These are phyloP conservation scores for Hygrophila difformis DNA, from an alignment of 257 asterid species.

Conservation along the genomic window DNA sequence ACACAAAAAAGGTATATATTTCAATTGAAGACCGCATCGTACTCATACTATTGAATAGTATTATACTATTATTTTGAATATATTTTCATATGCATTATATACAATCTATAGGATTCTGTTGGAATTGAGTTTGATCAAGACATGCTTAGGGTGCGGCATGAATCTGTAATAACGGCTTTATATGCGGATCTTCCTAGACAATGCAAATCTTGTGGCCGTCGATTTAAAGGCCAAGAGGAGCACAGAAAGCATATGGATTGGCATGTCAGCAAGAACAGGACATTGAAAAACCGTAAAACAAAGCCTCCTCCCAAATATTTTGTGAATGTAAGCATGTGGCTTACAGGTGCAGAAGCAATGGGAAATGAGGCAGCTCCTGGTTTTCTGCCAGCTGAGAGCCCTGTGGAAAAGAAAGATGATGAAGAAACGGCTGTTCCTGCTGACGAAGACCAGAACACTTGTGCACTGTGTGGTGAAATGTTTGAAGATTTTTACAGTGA, in stretches of 20 bases:
- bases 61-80: slow-evolving; percentile 1
- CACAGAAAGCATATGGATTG: slow-evolving; percentile 98
- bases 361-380: slow-evolving; percentile 74
- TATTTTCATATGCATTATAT: slow-evolving; percentile 16
- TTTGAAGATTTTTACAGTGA: slow-evolving; percentile 93
- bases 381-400: slow-evolving; percentile 54
- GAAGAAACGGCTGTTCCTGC: slow-evolving; percentile 96
- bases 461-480: slow-evolving; percentile 90
- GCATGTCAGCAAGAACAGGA: slow-evolving; percentile 89
- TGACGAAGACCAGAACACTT: slow-evolving; percentile 77
- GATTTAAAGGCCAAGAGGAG: slow-evolving; percentile 82
- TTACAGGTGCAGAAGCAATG: slow-evolving; percentile 72
- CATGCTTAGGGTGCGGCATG: slow-evolving; percentile 65
- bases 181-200: slow-evolving; percentile 86
- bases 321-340: slow-evolving; percentile 80
- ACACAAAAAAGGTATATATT: slow-evolving; percentile 51
- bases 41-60: background rate
- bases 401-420: slow-evolving; percentile 52
- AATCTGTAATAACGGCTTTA: slow-evolving; percentile 50
- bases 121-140: slow-evolving; percentile 76
- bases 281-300: slow-evolving; percentile 65
- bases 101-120: slow-evolving; percentile 48
- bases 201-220: slow-evolving; percentile 83
- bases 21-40: background rate
- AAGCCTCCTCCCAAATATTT: slow-evolving; percentile 95